Evolutionary conservation across 2,329 filamentous ascomycete species (phyloP), one percentile per base, ranked within the genome.

Genomic region (Ciborinia camelliae): DNA sequence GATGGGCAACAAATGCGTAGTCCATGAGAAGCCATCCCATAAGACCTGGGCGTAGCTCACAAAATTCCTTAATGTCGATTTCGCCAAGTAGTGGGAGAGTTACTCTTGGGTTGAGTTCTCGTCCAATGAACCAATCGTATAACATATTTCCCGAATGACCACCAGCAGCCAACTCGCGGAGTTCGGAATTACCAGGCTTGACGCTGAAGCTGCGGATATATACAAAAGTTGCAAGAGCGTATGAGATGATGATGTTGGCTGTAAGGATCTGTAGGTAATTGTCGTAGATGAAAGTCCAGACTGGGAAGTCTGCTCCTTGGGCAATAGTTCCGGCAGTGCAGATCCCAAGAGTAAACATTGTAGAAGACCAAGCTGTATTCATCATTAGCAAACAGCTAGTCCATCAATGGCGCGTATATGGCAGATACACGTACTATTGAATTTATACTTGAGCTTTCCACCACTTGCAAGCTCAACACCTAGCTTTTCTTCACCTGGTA

Each of bases 71-170:
- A 78, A 98, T 89, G 74, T 98, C 94, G 58, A 97, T 83, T 71
- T 92, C 90, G 65, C 92, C 91, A 68, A 97, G 82, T 57, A 96
- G 76, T 2, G 92, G 92, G 30, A 97, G 79, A 0, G 83, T 86
- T 66, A 96, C 77, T 57, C 93, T 91, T 3, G 94, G 94, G 78
- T 98, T 98, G 67, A 98, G 86, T 77, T 98, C 94, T 35, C 94
- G 90, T 26, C 94, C 94, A 69, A 98, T 97, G 79, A 92, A 98
- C 87, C 92, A 98, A 78, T 98, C 94, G 76, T 98, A 97, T 45
- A 97, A 78, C 68, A 92, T 79, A 77, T 96, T 97, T 65, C 92
- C 93, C 1, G 86, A 87, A 74, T 90, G 85, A 20, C 92, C 93
- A 51, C 93, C 92, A 1, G 86, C 85, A 0, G 93, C 93, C 9